Base-by-base conservation (phyloP, 225 moss, liverwort and hornwort genomes). In the Bryoerythrophyllum caledonicum region DNA sequence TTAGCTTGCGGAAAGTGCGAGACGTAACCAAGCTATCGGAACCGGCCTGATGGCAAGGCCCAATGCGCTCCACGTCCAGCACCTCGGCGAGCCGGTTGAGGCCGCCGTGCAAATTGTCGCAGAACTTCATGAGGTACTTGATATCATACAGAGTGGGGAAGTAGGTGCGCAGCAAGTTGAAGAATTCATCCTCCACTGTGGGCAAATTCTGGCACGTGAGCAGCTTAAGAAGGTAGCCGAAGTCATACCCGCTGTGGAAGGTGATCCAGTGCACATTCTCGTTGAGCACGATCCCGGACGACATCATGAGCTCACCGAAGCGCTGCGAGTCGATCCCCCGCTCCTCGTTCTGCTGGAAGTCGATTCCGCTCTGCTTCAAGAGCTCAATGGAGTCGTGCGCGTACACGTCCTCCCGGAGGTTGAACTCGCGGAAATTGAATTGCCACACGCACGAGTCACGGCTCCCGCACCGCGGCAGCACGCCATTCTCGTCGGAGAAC, bases 341-440 rank as follows among this genome's bases (percentile, higher is more conserved):
- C 84, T 91, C 96, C 86, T 94, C 96, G 71, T 94, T 97, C 19
- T 85, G 89, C 77, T 93, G 89, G 77, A 97, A 97, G 72, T 97
- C 93, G 56, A 97, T 97, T 44, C 96, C 96, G 37, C 96, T 97
- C 78, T 93, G 88, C 79, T 92, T 87, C 78, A 97, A 80, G 24
- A 97, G 69, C 92, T 97, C 94, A 74, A 97, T 97, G 65, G 94
- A 94, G 84, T 97, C 96, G 51, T 97, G 96, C 4, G 96, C 96
- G 65, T 97, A 94, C 67, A 97, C 94, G 66, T 97, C 96, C 84
- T 97, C 92, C 75, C 92, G 86, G 51, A 97, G 84, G 65, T 89
- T 94, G 51, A 97, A 97, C 92, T 97, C 96, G 75, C 94, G 94
- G 82, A 97, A 97, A 76, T 97, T 97, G 80, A 97, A 97, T 92